phyloP scores from a whole-genome alignment of 2,329 filamentous ascomycete species.

The Daldinia sp. region DNA sequence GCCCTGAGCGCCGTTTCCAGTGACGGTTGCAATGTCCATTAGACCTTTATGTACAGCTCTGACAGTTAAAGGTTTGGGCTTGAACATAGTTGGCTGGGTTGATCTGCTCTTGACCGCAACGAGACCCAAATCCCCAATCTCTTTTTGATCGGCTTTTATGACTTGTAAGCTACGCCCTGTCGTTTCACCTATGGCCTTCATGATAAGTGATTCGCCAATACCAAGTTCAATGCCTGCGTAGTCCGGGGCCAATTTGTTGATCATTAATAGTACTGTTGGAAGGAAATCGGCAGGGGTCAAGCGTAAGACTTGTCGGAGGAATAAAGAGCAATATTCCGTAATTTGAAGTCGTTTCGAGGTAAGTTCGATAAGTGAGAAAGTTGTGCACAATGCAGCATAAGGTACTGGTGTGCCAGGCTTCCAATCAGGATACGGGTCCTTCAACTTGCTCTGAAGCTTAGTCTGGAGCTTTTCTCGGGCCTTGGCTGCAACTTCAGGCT shows the following conservation, averaged over 20 bases:
- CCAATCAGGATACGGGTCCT: constrained; percentile 96
- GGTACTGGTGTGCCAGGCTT: constrained; percentile 88
- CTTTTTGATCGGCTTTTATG: constrained; percentile 95
- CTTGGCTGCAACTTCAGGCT: constrained; percentile 78
- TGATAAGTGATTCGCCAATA: constrained; percentile 98
- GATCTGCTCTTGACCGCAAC: constrained; percentile 96
- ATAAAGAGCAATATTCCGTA: constrained; percentile 87
- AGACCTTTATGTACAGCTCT: constrained; percentile 87
- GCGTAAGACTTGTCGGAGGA: constrained; percentile 92
- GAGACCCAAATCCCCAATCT: constrained; percentile 93
- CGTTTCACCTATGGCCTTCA: constrained; percentile 97
- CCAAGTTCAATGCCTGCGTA: constrained; percentile 96
- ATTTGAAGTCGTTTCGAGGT: constrained; percentile 93
- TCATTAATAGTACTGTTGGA: constrained; percentile 92
- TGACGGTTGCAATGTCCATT: constrained; percentile 86
- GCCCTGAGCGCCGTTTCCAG: constrained; percentile 88
- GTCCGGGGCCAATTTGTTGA: constrained; percentile 96
- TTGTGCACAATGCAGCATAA: constrained; percentile 93
- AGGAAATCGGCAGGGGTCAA: constrained; percentile 89
- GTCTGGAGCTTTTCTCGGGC: constrained; percentile 84
- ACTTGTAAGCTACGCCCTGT: constrained; percentile 89
- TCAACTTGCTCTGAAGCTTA: constrained; percentile 74
- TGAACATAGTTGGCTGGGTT: constrained; percentile 98
- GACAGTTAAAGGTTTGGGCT: constrained; percentile 90
- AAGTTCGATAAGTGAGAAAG: constrained; percentile 94